Evolutionary conservation across 169 alveolate species (phyloP), one percentile per base, ranked within the genome.

Genomic region (Fabrea salina): DNA sequence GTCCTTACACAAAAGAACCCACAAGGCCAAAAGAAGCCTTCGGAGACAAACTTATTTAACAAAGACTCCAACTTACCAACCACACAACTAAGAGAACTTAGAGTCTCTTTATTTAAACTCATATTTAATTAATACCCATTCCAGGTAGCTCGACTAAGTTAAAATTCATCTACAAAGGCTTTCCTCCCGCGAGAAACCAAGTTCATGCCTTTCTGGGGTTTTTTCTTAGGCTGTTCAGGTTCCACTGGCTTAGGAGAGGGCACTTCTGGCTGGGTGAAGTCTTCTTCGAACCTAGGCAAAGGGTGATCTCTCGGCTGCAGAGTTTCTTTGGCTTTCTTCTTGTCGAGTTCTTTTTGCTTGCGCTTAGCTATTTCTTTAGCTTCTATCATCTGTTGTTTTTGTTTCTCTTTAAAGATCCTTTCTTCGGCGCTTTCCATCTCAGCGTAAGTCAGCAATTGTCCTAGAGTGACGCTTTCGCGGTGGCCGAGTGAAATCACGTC

Each of bases 401-500:
- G 59, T 49, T 70, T 44, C 37, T 70, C 59, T n/a, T 49, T 70
- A 44, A 22, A 30, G 49, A 70, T 43, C 64, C 37, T 41, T 47
- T 70, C 79, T 70, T 70, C 79, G 30, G 59, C 59, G 25, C 66
- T 44, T 41, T 70, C 79, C 79, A 70, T 70, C n/a, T 70, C 79
- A 50, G 66, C 64, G 44, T 77, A 50, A 30, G 57, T 43, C 39
- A 64, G 84, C 7, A 90, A 66, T 66, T 91, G 81, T 6, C 85
- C 35, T 75, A 88, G 61, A 1, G 93, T 86, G 4, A 88, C 85
- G 5, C 87, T 71, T 71, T 91, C 95, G 53, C 95, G 64, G 30
- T 85, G 80, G 27, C 95, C 95, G 54, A 57, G 61, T 11, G 91
- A 54, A 8, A 91, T 88, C 16, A 91, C 86, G 85, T 91, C 95